Evolutionary conservation across 495 filamentous ascomycete species (phyloP).

Genomic region (Beverwykella pulmonaria): DNA sequence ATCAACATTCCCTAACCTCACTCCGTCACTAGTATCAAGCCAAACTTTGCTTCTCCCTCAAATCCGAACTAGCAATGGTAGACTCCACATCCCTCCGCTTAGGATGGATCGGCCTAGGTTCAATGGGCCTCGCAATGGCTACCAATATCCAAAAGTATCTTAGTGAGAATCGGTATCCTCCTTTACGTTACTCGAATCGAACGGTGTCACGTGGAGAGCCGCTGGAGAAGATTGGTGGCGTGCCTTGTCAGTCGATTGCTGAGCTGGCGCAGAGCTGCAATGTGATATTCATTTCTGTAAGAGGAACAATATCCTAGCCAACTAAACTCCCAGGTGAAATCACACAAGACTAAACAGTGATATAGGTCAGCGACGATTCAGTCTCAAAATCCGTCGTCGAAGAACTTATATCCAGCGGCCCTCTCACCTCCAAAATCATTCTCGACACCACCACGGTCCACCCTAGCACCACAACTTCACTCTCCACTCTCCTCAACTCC

Average conservation of each 20-base stretch:
- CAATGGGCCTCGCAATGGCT: slow-evolving; percentile 52
- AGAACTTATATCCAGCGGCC: slow-evolving; percentile 34
- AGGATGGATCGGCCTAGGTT: slow-evolving; percentile 45
- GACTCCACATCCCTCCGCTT: slow-evolving; percentile 5
- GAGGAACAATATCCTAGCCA: neutral
- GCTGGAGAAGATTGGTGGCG: slow-evolving; percentile 40
- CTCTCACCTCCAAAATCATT: slow-evolving; percentile 44
- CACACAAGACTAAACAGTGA: neutral
- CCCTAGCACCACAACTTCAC: slow-evolving; percentile 43
- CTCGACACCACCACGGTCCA: slow-evolving; percentile 51
- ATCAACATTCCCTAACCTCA: neutral
- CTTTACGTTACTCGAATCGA: slow-evolving; percentile 46
- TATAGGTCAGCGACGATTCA: slow-evolving; percentile 42
- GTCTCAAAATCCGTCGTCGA: slow-evolving; percentile 35
- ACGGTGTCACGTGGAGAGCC: slow-evolving; percentile 44
- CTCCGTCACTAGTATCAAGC: neutral
- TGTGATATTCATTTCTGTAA: slow-evolving; percentile 45
- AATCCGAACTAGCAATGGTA: neutral
- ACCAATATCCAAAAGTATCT: slow-evolving; percentile 50
- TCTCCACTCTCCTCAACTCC: slow-evolving; percentile 30
- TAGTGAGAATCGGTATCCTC: slow-evolving; percentile 13
- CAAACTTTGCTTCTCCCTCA: no score
- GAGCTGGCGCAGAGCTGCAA: slow-evolving; percentile 42
- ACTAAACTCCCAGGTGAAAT: neutral
- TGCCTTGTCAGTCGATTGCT: slow-evolving; percentile 39